Conservation (phyloP, 1,284 basidiomycete species). For the Neolentinus lepideus region DNA sequence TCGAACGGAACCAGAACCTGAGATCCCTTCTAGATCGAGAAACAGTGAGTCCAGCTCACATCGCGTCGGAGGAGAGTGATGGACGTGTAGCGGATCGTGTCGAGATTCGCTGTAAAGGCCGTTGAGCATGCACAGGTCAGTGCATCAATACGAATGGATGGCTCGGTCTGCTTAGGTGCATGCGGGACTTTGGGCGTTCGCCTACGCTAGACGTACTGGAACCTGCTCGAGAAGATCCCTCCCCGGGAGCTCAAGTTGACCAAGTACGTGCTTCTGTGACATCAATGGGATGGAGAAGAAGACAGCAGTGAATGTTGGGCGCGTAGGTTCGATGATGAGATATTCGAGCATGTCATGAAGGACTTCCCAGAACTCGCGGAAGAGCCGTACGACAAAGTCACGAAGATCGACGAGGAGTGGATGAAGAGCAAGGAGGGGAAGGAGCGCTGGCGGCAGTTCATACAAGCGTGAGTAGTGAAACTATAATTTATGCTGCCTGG, state of each 20-base stretch:
- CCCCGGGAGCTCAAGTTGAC: constrained; percentile 78
- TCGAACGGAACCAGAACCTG: background rate
- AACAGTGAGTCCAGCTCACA: constrained; percentile 61
- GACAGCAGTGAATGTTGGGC: background rate
- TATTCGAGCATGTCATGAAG: constrained; percentile 71
- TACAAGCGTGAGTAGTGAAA: constrained; percentile 77
- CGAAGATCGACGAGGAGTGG: constrained; percentile 83
- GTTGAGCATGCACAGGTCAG: constrained; percentile 91
- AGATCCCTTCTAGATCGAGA: constrained; percentile 71
- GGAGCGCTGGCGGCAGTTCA: constrained; percentile 88
- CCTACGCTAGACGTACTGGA: constrained; percentile 85
- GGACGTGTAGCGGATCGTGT: constrained; percentile 1
- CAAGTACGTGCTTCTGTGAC: constrained; percentile 44
- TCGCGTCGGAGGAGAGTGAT: constrained; percentile 7
- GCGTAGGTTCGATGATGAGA: constrained; percentile 83
- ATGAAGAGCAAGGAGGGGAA: constrained; percentile 94
- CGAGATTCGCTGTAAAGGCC: constrained; percentile 90
- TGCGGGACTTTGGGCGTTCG: background rate
- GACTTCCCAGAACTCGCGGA: constrained; percentile 81
- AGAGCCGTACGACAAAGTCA: constrained; percentile 58
- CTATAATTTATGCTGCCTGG: too few species aligned
- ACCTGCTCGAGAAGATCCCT: constrained; percentile 78
- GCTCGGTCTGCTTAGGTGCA: background rate
- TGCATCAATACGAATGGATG: constrained; percentile 6
- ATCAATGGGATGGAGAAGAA: background rate